These are phyloP conservation scores for Phytomonas sp. DNA, from an alignment of 208 protist genomes.

Conservation along the genomic window DNA sequence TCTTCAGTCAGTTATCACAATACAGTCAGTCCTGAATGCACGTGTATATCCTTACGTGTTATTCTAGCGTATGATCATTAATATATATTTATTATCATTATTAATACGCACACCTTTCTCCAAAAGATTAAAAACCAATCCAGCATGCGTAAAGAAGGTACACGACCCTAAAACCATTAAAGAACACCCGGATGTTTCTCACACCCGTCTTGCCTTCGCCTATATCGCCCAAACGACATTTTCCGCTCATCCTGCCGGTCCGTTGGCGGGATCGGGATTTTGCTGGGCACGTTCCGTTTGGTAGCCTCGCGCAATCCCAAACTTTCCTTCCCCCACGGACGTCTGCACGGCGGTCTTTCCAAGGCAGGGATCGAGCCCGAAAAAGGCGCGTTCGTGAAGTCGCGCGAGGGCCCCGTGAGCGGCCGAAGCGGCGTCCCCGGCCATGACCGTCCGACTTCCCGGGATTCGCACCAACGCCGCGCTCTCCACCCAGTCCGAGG, in stretches of 20 bases:
- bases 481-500: conserved; percentile 16
- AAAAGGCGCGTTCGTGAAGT: conserved; percentile 61
- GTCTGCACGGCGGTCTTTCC: conserved; percentile 72
- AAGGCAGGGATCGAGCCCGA: conserved; percentile 63
- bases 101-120: no score
- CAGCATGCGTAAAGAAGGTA: background rate
- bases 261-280: background rate
- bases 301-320: conserved; percentile 82
- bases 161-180: background rate
- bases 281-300: background rate
- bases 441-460: conserved; percentile 15
- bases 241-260: background rate
- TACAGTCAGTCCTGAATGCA: background rate
- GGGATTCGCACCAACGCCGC: conserved; percentile 8
- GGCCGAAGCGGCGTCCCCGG: conserved; percentile 15
- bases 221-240: background rate
- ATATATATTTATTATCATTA: background rate
- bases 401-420: conserved; percentile 38
- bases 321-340: conserved; percentile 49
- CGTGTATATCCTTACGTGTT: background rate
- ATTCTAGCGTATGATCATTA: background rate
- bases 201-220: background rate
- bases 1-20: background rate
- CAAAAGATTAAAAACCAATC: background rate
- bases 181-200: background rate